Evolutionary conservation across 208 protist species (phyloP).

Genomic region (Trypanosoma platydactyli): DNA sequence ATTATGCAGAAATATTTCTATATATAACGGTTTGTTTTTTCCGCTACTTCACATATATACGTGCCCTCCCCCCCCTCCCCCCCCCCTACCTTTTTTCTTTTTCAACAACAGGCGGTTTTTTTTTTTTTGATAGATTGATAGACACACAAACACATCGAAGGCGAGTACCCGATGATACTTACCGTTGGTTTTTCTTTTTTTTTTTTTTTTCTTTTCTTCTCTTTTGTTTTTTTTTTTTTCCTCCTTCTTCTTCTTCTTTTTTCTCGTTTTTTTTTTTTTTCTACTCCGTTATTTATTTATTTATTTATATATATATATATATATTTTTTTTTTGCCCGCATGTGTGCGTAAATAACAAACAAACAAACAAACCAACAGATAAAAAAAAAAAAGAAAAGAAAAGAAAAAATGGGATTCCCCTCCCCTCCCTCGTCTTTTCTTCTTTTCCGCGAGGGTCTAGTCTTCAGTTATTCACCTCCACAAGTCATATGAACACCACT

Average conservation of each 20-base stretch:
- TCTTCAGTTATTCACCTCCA: too few species aligned
- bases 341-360: not conserved
- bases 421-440: not conserved
- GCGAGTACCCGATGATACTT: not conserved
- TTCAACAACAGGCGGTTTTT: too few species aligned
- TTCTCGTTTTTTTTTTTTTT: too few species aligned
- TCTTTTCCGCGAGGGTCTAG: not conserved
- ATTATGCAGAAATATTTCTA: slow-evolving; percentile 2
- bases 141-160: slow-evolving; percentile 20
- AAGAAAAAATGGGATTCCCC: too few species aligned
- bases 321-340: slow-evolving; percentile 14
- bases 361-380: too few species aligned
- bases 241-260: not conserved
- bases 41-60: not conserved
- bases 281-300: too few species aligned
- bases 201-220: slow-evolving; percentile 4
- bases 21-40: too few species aligned
- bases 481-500: too few species aligned
- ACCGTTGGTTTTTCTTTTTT: not conserved
- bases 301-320: not conserved
- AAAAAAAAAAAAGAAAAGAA: too few species aligned
- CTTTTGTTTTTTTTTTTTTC: slow-evolving; percentile 10
- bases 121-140: not conserved
- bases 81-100: too few species aligned
- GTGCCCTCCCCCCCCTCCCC: too few species aligned